Evolutionary conservation across 495 filamentous ascomycete species (phyloP).

Genomic region (Tuber brumale): DNA sequence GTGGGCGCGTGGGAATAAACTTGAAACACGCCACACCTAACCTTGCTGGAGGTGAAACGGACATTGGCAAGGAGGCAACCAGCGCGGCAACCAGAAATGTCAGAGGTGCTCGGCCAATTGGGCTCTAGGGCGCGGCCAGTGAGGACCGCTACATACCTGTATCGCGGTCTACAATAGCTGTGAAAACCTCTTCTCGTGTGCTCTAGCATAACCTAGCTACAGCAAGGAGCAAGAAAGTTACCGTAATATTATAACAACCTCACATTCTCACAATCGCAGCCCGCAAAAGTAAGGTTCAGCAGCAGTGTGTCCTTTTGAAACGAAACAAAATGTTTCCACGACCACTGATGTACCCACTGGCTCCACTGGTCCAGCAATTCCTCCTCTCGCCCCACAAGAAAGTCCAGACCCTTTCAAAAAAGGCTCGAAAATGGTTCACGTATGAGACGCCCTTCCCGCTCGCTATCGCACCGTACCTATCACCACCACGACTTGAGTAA

Average conservation of each 20-base stretch:
- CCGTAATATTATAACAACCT: neutral
- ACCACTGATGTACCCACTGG: neutral
- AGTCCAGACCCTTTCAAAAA: neutral
- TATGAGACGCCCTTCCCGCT: neutral
- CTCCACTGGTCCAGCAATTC: neutral
- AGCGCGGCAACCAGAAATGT: neutral
- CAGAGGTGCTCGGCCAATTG: neutral
- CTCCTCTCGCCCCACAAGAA: neutral
- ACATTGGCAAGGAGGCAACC: neutral
- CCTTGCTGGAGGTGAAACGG: constrained; percentile 3
- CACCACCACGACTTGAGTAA: neutral
- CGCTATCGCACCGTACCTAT: neutral
- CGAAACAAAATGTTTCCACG: neutral
- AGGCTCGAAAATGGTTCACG: neutral
- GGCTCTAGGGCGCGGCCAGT: neutral
- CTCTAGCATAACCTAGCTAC: neutral
- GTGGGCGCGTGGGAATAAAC: neutral
- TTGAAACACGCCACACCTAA: neutral
- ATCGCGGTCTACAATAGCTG: neutral
- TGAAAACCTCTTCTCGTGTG: neutral
- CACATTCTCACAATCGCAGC: neutral
- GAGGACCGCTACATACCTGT: neutral
- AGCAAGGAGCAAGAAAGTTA: neutral
- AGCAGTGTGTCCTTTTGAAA: neutral
- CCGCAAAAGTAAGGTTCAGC: neutral